Evolutionary conservation across 106 monocot species (phyloP).

Genomic region (Iris macrosiphon): DNA sequence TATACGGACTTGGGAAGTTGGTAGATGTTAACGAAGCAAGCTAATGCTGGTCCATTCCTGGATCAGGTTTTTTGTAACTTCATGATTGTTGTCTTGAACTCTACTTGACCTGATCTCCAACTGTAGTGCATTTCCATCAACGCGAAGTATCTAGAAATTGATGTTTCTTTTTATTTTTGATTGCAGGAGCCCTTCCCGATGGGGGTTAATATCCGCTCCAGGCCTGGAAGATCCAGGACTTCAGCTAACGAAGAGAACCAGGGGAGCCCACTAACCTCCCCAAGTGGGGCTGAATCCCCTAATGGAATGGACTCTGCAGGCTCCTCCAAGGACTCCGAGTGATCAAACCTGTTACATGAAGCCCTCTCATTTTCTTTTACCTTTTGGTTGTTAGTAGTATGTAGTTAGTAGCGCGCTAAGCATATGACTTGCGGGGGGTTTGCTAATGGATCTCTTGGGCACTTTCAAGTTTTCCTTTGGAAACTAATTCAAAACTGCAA

Average conservation of each 20-base stretch:
- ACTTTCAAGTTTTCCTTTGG: conserved; percentile 5
- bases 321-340: conserved; percentile 33
- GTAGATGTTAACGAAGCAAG: background rate
- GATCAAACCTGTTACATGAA: conserved; percentile 4
- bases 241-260: conserved; percentile 8
- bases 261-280: conserved; percentile 11
- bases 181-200: conserved; percentile 53
- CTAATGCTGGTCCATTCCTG: background rate
- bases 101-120: background rate
- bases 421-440: too few species aligned
- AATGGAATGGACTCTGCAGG: conserved; percentile 10
- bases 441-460: too few species aligned
- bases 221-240: conserved; percentile 34
- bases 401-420: too few species aligned
- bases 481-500: background rate
- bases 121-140: background rate
- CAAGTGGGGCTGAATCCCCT: conserved; percentile 18
- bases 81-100: too few species aligned
- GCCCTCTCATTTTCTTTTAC: too few species aligned
- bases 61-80: background rate
- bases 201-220: conserved; percentile 46
- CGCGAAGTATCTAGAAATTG: background rate
- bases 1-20: too few species aligned
- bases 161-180: background rate
- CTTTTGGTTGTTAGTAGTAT: too few species aligned